Conservation (phyloP, 2,329 filamentous ascomycete species). For the Fonsecaea nubica region DNA sequence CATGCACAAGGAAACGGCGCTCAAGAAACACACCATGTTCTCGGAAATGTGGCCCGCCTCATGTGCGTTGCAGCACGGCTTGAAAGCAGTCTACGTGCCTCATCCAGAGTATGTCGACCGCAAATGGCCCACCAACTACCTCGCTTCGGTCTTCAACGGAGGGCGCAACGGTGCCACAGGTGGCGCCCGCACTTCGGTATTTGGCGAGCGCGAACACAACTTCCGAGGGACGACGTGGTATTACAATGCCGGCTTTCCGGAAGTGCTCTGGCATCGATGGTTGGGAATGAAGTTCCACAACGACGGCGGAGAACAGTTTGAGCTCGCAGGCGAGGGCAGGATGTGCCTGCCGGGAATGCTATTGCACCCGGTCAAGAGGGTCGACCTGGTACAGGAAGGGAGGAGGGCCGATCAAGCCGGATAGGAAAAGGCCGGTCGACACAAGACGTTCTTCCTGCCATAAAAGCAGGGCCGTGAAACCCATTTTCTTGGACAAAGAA, state of each 20-base stretch:
- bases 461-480: background rate
- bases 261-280: constrained; percentile 84
- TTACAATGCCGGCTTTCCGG: constrained; percentile 82
- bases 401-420: constrained; percentile 33
- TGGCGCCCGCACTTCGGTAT: constrained; percentile 74
- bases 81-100: constrained; percentile 89
- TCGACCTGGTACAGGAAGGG: constrained; percentile 58
- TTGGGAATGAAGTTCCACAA: constrained; percentile 80
- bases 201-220: constrained; percentile 87
- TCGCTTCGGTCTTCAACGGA: constrained; percentile 80
- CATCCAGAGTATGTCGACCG: constrained; percentile 89
- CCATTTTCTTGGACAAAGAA: background rate
- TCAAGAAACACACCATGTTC: constrained; percentile 87
- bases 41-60: constrained; percentile 96
- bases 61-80: constrained; percentile 85
- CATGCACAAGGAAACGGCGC: constrained; percentile 89
- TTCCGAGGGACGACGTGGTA: constrained; percentile 89
- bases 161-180: constrained; percentile 76
- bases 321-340: constrained; percentile 74
- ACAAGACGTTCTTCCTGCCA: background rate
- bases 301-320: constrained; percentile 78
- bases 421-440: background rate
- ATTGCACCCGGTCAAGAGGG: constrained; percentile 83
- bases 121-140: constrained; percentile 79
- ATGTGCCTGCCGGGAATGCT: constrained; percentile 93